Conservation (phyloP, 345 rosid species). For the Isatis tinctoria region DNA sequence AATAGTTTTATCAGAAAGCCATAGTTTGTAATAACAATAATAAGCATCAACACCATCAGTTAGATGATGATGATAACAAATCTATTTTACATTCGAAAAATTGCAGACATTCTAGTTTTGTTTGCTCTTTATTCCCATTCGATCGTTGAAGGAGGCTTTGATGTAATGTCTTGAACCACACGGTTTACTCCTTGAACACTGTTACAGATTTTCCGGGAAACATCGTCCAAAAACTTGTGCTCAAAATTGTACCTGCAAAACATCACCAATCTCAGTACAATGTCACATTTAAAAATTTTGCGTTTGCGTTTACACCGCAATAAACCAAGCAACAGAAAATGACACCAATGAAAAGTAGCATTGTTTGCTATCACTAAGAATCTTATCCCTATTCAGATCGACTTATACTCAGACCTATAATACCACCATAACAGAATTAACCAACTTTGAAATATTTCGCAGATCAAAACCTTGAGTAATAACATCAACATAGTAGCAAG, state of each 20-base stretch:
- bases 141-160: constrained; percentile 97
- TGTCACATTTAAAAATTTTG: background rate
- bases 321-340: background rate
- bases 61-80: constrained; percentile 1
- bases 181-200: constrained; percentile 94
- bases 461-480: background rate
- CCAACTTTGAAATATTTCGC: background rate
- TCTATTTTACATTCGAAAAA: constrained; percentile 23
- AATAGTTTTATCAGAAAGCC: background rate
- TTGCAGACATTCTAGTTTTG: too few relatives aligned
- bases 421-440: background rate
- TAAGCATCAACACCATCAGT: background rate
- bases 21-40: background rate
- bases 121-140: constrained; percentile 87
- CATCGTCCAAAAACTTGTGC: constrained; percentile 85
- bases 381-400: background rate
- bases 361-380: background rate
- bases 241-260: constrained; percentile 82
- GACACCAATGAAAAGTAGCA: background rate
- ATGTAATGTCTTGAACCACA: constrained; percentile 94
- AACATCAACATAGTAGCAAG: background rate
- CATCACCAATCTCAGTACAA: background rate
- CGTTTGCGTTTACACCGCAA: background rate
- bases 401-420: background rate
- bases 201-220: constrained; percentile 84